phyloP scores from a whole-genome alignment of 1,284 basidiomycete species.

The Gomphus bonarii region DNA sequence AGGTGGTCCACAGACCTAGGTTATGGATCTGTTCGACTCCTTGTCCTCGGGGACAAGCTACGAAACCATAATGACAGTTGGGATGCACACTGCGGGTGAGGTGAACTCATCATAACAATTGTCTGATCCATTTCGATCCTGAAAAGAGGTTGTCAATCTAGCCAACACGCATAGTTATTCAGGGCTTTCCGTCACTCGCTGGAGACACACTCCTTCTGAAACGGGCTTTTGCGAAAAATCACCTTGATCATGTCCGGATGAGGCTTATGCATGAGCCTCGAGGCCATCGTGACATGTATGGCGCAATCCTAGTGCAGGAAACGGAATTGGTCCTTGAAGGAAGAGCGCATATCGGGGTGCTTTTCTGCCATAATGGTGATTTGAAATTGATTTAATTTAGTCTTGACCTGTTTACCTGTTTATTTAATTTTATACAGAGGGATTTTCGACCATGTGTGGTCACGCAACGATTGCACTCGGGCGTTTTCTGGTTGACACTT shows the following conservation, averaged over 20 bases:
- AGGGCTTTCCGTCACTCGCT: slow-evolving; percentile 24
- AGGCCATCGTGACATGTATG: slow-evolving; percentile 38
- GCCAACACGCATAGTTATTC: slow-evolving; percentile 30
- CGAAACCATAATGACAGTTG: slow-evolving; percentile 21
- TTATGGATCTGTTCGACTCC: slow-evolving; percentile 20
- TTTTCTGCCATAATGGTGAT: slow-evolving; percentile 36
- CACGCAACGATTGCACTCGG: slow-evolving; percentile 37
- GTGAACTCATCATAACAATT: slow-evolving; percentile 14
- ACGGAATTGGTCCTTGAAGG: slow-evolving; percentile 27
- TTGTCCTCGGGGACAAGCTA: slow-evolving; percentile 9
- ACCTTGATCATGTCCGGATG: slow-evolving; percentile 24
- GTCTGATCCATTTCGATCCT: not conserved
- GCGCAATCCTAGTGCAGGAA: slow-evolving; percentile 29
- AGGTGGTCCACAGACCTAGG: not conserved
- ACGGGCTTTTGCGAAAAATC: slow-evolving; percentile 21
- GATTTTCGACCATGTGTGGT: slow-evolving; percentile 38
- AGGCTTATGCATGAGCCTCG: slow-evolving; percentile 32
- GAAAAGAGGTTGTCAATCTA: slow-evolving; percentile 10
- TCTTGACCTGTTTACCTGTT: not conserved
- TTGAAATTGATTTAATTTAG: not conserved
- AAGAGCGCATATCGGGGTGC: slow-evolving; percentile 32
- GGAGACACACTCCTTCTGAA: slow-evolving; percentile 28
- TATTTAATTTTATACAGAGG: slow-evolving; percentile 22
- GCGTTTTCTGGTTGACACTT: slow-evolving; percentile 30
- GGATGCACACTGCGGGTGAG: slow-evolving; percentile 33